Percentiles rank a stretch among this genome's conserved stretches.
Conservation (phyloP, 805 yeast genomes). For the Yarrowia deformans region DNA sequence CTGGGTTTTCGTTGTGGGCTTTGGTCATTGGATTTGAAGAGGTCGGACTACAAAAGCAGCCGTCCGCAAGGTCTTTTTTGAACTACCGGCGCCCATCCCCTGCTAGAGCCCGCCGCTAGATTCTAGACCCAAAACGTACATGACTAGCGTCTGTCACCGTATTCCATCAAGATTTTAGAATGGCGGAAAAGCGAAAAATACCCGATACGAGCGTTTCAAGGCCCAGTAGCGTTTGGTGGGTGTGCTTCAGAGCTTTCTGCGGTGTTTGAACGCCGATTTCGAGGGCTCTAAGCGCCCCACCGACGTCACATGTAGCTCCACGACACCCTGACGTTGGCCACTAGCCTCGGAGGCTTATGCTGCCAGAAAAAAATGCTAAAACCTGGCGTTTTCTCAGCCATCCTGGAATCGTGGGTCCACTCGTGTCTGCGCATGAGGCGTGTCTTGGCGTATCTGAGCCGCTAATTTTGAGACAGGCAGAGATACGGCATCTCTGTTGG, state of each 20-base stretch:
- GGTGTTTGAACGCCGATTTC: background rate
- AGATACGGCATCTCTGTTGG: background rate
- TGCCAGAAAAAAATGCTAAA: background rate
- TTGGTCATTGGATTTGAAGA: background rate
- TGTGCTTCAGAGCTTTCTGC: background rate
- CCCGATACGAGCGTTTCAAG: background rate
- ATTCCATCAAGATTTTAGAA: background rate
- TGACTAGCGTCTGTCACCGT: conserved; percentile 30
- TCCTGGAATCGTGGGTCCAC: background rate
- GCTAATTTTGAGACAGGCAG: conserved; percentile 1
- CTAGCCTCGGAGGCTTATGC: conserved; percentile 2
- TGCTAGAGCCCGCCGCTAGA: background rate
- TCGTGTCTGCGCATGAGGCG: too few relatives aligned
- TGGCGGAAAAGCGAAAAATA: background rate
- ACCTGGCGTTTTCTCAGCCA: background rate
- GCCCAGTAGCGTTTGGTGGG: background rate
- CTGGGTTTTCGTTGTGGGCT: background rate
- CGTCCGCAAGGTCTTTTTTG: background rate
- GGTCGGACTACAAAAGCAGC: too few relatives aligned
- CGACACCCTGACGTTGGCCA: background rate
- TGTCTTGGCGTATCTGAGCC: background rate
- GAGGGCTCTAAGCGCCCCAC: background rate
- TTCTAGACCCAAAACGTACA: conserved; percentile 13
- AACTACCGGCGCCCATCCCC: conserved; percentile 1
- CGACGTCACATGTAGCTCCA: background rate